Evolutionary conservation across 306 rosid species (phyloP).

Genomic region (apple (Malus domestica)): DNA sequence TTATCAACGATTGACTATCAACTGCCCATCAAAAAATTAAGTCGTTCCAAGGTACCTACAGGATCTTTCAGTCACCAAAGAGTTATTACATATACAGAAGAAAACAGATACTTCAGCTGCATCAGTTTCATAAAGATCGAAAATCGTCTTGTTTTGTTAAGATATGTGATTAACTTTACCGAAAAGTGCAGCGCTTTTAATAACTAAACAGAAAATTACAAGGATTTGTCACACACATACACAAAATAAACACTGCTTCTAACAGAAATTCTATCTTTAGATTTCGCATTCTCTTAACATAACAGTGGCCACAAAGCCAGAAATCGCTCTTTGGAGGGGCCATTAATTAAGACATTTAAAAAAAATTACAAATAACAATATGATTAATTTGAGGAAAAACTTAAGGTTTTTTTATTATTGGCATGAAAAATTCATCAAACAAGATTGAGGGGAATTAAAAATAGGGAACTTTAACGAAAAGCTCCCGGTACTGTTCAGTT

Average conservation of each 20-base stretch:
- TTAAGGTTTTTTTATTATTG: too few species aligned
- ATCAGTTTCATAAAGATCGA: neutral
- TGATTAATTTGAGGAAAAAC: too few species aligned
- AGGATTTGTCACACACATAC: neutral
- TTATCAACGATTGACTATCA: too few species aligned
- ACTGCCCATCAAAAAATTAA: too few species aligned
- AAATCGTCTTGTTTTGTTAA: neutral
- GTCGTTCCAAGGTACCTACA: constrained; percentile 77
- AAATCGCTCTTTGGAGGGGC: too few species aligned
- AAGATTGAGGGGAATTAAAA: too few species aligned
- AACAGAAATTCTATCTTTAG: neutral
- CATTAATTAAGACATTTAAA: too few species aligned
- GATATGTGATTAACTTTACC: neutral
- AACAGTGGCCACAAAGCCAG: too few species aligned
- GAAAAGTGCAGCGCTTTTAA: neutral
- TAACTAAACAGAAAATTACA: neutral
- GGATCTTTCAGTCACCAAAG: neutral
- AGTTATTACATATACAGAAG: neutral
- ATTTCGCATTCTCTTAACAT: neutral
- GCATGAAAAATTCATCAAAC: too few species aligned
- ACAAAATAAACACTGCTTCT: neutral
- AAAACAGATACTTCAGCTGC: neutral
- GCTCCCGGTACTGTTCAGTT: too few species aligned
- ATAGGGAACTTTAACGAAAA: too few species aligned
- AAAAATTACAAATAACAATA: too few species aligned